These are phyloP conservation scores for Neophaeococcomyces mojaviensis DNA, from an alignment of 2,329 filamentous ascomycete genomes.

Conservation along the genomic window DNA sequence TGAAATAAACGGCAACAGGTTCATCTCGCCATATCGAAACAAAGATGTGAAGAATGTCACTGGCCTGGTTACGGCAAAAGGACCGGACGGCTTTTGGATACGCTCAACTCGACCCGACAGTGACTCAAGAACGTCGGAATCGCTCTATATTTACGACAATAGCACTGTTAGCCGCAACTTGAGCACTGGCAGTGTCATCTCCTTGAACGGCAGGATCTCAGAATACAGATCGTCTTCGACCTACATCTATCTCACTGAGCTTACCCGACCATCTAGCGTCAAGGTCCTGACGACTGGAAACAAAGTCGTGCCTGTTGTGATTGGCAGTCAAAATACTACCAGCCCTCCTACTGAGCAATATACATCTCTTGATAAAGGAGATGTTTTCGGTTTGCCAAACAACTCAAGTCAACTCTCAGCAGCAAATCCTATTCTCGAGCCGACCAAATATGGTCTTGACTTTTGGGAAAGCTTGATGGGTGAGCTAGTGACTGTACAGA, in stretches of 20 bases:
- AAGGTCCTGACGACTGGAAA: constrained; percentile 48
- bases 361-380: constrained; percentile 56
- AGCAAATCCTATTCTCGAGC: constrained; percentile 55
- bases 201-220: constrained; percentile 49
- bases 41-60: constrained; percentile 51
- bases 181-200: constrained; percentile 56
- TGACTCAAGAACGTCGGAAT: constrained; percentile 54
- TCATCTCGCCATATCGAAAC: constrained; percentile 54
- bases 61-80: constrained; percentile 59
- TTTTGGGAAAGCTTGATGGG: constrained; percentile 66
- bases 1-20: constrained; percentile 60
- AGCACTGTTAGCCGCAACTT: constrained; percentile 44
- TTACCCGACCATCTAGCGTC: constrained; percentile 49
- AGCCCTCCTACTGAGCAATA: constrained; percentile 56
- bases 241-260: constrained; percentile 59
- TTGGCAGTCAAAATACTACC: constrained; percentile 48
- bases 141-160: constrained; percentile 55
- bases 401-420: constrained; percentile 51
- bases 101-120: constrained; percentile 52
- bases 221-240: constrained; percentile 51
- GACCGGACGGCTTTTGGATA: constrained; percentile 56
- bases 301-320: constrained; percentile 49
- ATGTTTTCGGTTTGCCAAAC: constrained; percentile 59
- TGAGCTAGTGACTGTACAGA: constrained; percentile 58
- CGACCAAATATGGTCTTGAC: constrained; percentile 57